Evolutionary conservation across 2,329 filamentous ascomycete genomes (phyloP).

Genomic region (Paraconiothyrium brasiliense): DNA sequence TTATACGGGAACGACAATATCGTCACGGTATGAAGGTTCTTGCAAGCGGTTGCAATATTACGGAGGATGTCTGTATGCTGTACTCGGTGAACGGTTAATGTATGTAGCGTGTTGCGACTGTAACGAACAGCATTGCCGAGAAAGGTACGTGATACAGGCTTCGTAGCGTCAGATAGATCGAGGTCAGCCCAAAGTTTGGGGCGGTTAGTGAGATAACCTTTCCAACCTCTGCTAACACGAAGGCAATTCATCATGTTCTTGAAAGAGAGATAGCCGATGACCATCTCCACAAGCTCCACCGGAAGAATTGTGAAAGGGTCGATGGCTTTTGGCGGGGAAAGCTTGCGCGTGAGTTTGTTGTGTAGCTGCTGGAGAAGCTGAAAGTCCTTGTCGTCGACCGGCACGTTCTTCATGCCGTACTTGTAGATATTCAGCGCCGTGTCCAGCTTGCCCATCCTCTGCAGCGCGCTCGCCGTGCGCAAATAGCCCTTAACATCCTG

Average conservation of each 20-base stretch:
- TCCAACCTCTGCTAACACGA: constrained; percentile 66
- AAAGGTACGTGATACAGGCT: constrained; percentile 54
- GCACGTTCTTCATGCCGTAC: constrained; percentile 64
- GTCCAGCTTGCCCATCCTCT: constrained; percentile 60
- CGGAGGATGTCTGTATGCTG: constrained; percentile 52
- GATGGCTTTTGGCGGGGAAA: constrained; percentile 54
- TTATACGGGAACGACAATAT: constrained; percentile 38
- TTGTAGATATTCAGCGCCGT: constrained; percentile 66
- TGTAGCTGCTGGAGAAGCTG: constrained; percentile 59
- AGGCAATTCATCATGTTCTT: constrained; percentile 61
- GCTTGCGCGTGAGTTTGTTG: constrained; percentile 54
- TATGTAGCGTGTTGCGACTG: constrained; percentile 48
- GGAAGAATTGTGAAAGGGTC: constrained; percentile 65
- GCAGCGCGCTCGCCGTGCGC: constrained; percentile 60
- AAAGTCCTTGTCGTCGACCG: constrained; percentile 47
- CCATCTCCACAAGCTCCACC: constrained; percentile 61
- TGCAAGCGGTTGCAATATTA: constrained; percentile 52
- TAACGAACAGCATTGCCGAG: constrained; percentile 54
- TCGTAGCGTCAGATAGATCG: constrained; percentile 59
- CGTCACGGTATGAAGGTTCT: constrained; percentile 43
- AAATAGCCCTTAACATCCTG: constrained; percentile 67
- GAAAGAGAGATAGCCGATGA: constrained; percentile 64
- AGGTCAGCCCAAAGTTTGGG: constrained; percentile 62
- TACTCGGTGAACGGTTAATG: constrained; percentile 46
- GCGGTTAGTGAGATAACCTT: constrained; percentile 52